phyloP scores from a whole-genome alignment of 2,329 filamentous ascomycete species.

The Didymella lethalis region DNA sequence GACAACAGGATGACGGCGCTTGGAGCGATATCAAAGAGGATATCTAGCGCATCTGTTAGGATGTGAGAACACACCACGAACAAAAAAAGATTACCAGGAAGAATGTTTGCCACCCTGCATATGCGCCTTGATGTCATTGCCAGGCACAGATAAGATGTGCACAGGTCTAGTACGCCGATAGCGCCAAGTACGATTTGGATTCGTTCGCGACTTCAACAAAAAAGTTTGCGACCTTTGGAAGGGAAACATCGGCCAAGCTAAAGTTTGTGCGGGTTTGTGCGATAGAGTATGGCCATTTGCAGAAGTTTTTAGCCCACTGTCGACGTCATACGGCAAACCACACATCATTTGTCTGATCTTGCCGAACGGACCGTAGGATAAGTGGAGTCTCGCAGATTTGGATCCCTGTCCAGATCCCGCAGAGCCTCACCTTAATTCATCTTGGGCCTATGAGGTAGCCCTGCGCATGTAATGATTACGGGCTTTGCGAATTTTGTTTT shows the following conservation, averaged over 20 bases:
- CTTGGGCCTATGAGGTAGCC: slow-evolving; percentile 5
- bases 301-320: slow-evolving; percentile 4
- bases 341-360: slow-evolving; percentile 21
- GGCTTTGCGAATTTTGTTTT: neutral
- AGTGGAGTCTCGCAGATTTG: slow-evolving; percentile 6
- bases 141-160: neutral
- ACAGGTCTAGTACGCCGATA: slow-evolving; percentile 5
- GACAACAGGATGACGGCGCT: neutral
- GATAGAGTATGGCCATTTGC: neutral
- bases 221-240: slow-evolving; percentile 9
- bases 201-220: slow-evolving; percentile 17
- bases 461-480: neutral
- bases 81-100: neutral
- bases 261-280: neutral
- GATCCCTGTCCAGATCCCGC: slow-evolving; percentile 23
- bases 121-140: slow-evolving; percentile 15
- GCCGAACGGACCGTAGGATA: slow-evolving; percentile 17
- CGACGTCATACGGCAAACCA: slow-evolving; percentile 19
- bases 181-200: slow-evolving; percentile 10
- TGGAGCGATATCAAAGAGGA: neutral
- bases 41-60: neutral
- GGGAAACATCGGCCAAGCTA: slow-evolving; percentile 15
- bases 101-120: slow-evolving; percentile 2
- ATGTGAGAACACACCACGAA: slow-evolving; percentile 8
- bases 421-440: slow-evolving; percentile 23